Evolutionary conservation across 306 rosid species (phyloP).

Genomic region (Castanospermum australe): DNA sequence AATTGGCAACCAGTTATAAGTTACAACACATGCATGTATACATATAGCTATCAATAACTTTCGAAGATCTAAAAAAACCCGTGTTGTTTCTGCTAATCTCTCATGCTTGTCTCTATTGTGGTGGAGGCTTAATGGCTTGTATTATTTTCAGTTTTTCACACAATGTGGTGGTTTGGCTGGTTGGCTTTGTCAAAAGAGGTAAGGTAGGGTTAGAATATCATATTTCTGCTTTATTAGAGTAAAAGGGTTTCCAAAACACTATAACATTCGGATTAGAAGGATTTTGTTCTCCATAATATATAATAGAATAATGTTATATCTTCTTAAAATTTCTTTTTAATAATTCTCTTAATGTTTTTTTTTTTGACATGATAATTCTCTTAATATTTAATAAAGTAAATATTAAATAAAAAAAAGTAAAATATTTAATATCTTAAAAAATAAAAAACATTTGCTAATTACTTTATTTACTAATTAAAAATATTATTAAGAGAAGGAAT

Average conservation of each 20-base stretch:
- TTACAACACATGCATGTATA: background rate
- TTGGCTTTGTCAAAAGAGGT: background rate
- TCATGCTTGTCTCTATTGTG: conserved; percentile 2
- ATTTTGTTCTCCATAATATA: background rate
- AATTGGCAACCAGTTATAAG: background rate
- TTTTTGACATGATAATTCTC: too few species aligned
- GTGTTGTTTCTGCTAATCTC: background rate
- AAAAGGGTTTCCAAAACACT: background rate
- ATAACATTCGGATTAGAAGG: background rate
- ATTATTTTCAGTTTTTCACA: too few species aligned
- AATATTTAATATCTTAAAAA: too few species aligned
- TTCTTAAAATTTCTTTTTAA: too few species aligned
- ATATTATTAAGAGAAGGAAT: too few species aligned
- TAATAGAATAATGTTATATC: too few species aligned
- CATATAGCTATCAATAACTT: background rate
- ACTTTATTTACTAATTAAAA: too few species aligned
- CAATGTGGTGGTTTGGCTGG: background rate
- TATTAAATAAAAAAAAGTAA: too few species aligned
- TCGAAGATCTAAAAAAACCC: background rate
- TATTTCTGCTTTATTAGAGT: background rate
- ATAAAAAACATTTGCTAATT: too few species aligned
- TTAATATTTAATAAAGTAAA: too few species aligned
- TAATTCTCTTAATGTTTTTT: too few species aligned
- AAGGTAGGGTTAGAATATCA: background rate
- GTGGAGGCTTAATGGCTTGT: background rate